Percentiles rank a stretch among this genome's conserved stretches.
Evolutionary conservation across 1,139 yeast species (phyloP).

Genomic region (Scheffersomyces cryptocercus): DNA sequence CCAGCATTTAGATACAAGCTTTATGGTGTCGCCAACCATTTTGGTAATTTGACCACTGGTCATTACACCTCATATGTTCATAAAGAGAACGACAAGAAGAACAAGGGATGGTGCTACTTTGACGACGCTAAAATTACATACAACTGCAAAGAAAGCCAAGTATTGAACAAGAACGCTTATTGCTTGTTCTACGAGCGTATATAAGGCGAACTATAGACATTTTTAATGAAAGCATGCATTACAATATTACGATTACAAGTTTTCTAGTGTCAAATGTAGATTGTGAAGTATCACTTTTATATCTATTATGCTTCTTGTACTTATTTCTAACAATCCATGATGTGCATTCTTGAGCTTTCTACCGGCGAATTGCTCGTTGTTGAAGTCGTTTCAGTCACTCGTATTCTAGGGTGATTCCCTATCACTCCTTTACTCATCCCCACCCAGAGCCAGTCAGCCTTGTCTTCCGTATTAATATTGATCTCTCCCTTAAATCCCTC

Average conservation of each 20-base stretch:
- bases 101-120: conserved; percentile 69
- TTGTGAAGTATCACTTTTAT: no score
- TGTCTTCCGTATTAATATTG: conserved; percentile 46
- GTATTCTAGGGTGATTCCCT: conserved; percentile 43
- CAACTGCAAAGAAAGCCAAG: conserved; percentile 42
- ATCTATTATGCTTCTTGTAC: no score
- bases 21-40: conserved; percentile 88
- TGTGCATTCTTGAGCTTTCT: not conserved
- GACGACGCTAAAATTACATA: conserved; percentile 66
- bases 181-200: conserved; percentile 65
- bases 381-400: conserved; percentile 25
- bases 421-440: conserved; percentile 65
- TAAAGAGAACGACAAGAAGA: conserved; percentile 45
- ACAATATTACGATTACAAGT: no score
- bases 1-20: conserved; percentile 81
- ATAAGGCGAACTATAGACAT: conserved; percentile 9
- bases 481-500: conserved; percentile 75
- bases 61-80: conserved; percentile 88
- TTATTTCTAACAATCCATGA: not conserved
- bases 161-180: conserved; percentile 67
- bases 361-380: not conserved
- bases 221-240: not conserved
- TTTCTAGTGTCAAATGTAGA: no score
- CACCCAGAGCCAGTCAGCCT: conserved; percentile 75
- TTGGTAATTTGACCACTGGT: conserved; percentile 79